phyloP scores from a whole-genome alignment of 2,329 filamentous ascomycete genomes.

The Herpotrichia juniperi region DNA sequence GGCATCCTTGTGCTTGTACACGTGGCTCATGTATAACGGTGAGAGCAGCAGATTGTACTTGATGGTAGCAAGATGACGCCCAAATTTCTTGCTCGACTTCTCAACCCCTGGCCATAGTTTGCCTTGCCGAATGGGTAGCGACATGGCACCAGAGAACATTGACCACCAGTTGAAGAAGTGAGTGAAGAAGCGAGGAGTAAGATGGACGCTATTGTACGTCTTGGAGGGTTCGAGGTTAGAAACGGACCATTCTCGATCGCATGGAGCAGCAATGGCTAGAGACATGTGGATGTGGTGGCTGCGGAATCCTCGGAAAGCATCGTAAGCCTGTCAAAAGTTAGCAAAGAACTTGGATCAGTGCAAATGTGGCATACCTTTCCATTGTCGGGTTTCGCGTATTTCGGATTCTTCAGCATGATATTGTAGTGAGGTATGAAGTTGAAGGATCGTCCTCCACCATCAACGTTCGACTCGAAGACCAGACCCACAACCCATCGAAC shows the following conservation, averaged over 20 bases:
- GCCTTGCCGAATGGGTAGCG: conserved; percentile 91
- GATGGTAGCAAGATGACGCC: conserved; percentile 94
- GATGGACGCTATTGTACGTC: conserved; percentile 95
- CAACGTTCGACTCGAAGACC: conserved; percentile 86
- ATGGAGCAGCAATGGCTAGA: conserved; percentile 85
- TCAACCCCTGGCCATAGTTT: conserved; percentile 88
- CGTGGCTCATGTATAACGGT: conserved; percentile 91
- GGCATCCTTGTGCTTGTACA: conserved; percentile 97
- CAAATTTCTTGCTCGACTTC: conserved; percentile 98
- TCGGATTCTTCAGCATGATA: conserved; percentile 81
- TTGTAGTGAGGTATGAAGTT: conserved; percentile 93
- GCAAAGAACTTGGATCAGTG: neutral
- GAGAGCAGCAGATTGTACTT: conserved; percentile 95
- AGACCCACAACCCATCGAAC: conserved; percentile 91
- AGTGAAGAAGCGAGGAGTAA: conserved; percentile 94
- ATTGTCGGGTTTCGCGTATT: conserved; percentile 66
- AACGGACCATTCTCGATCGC: conserved; percentile 84
- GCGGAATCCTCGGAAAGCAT: conserved; percentile 95
- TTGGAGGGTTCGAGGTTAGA: conserved; percentile 76
- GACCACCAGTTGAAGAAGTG: conserved; percentile 99
- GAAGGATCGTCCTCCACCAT: conserved; percentile 76
- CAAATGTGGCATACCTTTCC: conserved; percentile 46
- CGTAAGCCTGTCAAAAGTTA: conserved; percentile 64
- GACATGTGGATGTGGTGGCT: conserved; percentile 97
- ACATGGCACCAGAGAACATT: conserved; percentile 93